These are phyloP conservation scores for Talaromyces proteolyticus DNA, from an alignment of 495 filamentous ascomycete genomes.

Conservation along the genomic window DNA sequence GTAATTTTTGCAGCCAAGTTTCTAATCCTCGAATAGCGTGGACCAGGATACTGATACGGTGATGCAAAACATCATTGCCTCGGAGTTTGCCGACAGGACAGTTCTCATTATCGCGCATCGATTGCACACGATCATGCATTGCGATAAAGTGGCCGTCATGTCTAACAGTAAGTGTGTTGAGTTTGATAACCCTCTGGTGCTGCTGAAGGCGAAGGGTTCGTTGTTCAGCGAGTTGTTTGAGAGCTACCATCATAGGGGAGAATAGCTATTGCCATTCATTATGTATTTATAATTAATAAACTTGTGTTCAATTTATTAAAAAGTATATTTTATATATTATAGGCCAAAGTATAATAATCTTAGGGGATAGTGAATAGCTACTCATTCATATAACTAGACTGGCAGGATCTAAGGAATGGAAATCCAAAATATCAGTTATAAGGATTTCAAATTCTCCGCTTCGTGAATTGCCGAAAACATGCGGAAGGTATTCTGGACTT, in stretches of 20 bases:
- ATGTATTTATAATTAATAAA: no score
- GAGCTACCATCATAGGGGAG: background rate
- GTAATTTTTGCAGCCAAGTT: background rate
- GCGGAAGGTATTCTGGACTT: no score
- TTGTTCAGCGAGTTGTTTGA: slow-evolving; percentile 1
- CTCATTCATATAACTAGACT: no score
- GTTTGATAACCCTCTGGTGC: slow-evolving; percentile 14
- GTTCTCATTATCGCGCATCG: slow-evolving; percentile 28
- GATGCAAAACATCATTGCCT: slow-evolving; percentile 21
- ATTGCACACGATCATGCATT: slow-evolving; percentile 18
- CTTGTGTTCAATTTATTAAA: no score
- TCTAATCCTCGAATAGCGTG: slow-evolving; percentile 12
- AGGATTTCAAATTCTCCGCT: no score
- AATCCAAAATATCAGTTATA: no score
- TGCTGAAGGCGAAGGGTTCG: slow-evolving; percentile 3
- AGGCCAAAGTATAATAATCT: no score
- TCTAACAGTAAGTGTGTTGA: slow-evolving; percentile 18
- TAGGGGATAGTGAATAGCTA: no score
- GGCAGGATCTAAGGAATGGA: no score
- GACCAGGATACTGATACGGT: slow-evolving; percentile 18
- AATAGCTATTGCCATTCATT: no score
- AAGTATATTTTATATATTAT: no score
- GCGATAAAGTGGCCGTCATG: slow-evolving; percentile 23
- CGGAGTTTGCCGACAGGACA: slow-evolving; percentile 19
- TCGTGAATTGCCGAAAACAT: no score